Conservation (phyloP, 2,329 filamentous ascomycete genomes). For the Xylariaceae sp. region DNA sequence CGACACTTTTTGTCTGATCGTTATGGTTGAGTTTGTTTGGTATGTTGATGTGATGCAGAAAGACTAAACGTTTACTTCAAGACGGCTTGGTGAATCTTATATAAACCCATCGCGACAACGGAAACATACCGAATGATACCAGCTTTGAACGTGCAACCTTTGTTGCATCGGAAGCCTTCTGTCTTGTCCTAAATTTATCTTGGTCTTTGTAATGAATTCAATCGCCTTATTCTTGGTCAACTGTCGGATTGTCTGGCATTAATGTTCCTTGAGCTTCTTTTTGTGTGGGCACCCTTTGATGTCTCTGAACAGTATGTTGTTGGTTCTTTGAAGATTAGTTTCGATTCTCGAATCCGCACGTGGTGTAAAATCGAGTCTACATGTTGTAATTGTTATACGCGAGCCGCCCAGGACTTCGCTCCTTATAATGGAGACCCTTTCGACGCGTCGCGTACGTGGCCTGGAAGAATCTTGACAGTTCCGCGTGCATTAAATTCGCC, state of each 20-base stretch:
- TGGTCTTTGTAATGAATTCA: background rate
- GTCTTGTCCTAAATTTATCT: background rate
- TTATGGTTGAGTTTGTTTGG: background rate
- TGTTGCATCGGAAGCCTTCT: background rate
- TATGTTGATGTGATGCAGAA: background rate
- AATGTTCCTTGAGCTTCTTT: background rate
- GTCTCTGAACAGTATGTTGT: no score
- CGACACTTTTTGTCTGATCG: background rate
- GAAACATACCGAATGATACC: background rate
- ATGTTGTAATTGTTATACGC: no score
- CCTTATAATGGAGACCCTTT: no score
- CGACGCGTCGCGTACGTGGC: no score
- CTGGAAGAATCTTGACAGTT: no score
- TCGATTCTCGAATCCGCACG: no score
- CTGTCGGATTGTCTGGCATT: background rate
- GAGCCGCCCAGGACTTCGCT: no score
- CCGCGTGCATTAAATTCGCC: no score
- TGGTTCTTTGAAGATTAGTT: no score
- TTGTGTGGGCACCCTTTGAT: background rate
- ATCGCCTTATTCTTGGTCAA: background rate
- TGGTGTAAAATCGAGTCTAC: no score
- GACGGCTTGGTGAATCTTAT: conserved; percentile 4
- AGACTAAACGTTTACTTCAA: background rate
- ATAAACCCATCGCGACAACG: background rate
- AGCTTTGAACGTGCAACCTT: background rate